Percentiles rank a stretch among this genome's conserved stretches.
These are phyloP conservation scores for Talaromyces sp. DNA, from an alignment of 2,329 filamentous ascomycete genomes.

Conservation along the genomic window DNA sequence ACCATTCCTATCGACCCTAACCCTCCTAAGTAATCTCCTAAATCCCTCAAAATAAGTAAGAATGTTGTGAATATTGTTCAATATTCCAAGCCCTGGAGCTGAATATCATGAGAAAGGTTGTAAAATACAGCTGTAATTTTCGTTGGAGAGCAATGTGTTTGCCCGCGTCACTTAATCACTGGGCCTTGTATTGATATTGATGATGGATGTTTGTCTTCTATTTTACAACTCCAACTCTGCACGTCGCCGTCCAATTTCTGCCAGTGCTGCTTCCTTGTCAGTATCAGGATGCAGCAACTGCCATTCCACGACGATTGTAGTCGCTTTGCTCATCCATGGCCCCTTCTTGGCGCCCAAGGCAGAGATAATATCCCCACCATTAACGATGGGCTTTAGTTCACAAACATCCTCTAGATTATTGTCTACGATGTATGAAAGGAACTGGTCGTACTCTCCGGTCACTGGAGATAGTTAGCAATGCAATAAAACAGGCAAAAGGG, in stretches of 20 bases:
- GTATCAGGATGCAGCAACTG: constrained; percentile 77
- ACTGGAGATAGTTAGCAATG: constrained; percentile 35
- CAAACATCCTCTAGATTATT: constrained; percentile 56
- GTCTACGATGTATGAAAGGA: constrained; percentile 55
- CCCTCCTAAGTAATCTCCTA: too few relatives aligned
- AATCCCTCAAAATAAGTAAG: too few relatives aligned
- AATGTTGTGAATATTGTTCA: too few relatives aligned
- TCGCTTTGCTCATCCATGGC: constrained; percentile 79
- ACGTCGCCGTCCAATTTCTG: constrained; percentile 58
- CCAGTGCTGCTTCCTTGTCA: constrained; percentile 62
- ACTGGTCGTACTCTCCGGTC: constrained; percentile 55
- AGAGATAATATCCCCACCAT: constrained; percentile 73
- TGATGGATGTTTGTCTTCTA: too few relatives aligned
- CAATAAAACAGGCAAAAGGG: background rate
- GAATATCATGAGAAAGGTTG: too few relatives aligned
- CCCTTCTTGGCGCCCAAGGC: constrained; percentile 68
- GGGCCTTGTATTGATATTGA: too few relatives aligned
- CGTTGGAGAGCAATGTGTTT: too few relatives aligned
- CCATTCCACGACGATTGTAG: constrained; percentile 83
- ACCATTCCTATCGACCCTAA: too few relatives aligned
- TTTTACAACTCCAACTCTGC: constrained; percentile 52
- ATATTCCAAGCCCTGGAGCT: too few relatives aligned
- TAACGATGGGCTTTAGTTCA: constrained; percentile 65
- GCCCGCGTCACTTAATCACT: constrained; percentile 13
- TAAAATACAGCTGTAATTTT: too few relatives aligned